Evolutionary conservation across 768 basidiomycete genomes (phyloP).

Genomic region (Cubamyces lactineus): DNA sequence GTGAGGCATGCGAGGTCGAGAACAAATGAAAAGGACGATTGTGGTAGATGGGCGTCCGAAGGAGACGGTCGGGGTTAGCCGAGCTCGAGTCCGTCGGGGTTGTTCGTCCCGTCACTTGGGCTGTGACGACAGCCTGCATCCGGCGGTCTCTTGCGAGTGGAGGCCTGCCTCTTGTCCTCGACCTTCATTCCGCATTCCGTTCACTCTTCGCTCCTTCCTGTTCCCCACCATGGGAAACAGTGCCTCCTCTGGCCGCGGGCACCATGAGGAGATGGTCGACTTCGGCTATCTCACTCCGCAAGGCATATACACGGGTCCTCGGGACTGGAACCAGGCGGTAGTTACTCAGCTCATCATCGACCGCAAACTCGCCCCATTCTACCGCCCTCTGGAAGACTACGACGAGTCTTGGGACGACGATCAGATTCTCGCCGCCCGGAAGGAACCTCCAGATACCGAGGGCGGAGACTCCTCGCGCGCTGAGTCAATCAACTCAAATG

Average conservation of each 20-base stretch:
- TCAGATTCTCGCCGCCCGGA: slow-evolving; percentile 80
- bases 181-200: slow-evolving; percentile 15
- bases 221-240: slow-evolving; percentile 72
- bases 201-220: neutral
- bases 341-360: slow-evolving; percentile 89
- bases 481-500: slow-evolving; percentile 41
- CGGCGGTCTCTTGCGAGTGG: slow-evolving; percentile 13
- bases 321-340: slow-evolving; percentile 88
- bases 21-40: neutral
- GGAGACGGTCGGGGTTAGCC: slow-evolving; percentile 11
- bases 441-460: slow-evolving; percentile 60
- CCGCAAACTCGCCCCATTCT: slow-evolving; percentile 92
- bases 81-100: slow-evolving; percentile 3
- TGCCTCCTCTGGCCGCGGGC: slow-evolving; percentile 70
- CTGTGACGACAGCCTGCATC: slow-evolving; percentile 23
- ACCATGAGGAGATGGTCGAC: slow-evolving; percentile 85
- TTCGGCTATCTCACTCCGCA: slow-evolving; percentile 80
- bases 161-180: slow-evolving; percentile 12
- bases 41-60: neutral
- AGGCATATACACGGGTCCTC: slow-evolving; percentile 81
- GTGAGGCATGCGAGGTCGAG: too few species aligned
- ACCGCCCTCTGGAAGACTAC: slow-evolving; percentile 93
- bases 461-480: slow-evolving; percentile 48
- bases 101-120: slow-evolving; percentile 10
- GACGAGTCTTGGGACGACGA: slow-evolving; percentile 88